Evolutionary conservation across 805 yeast species (phyloP).

Genomic region (Peterozyma toletana): DNA sequence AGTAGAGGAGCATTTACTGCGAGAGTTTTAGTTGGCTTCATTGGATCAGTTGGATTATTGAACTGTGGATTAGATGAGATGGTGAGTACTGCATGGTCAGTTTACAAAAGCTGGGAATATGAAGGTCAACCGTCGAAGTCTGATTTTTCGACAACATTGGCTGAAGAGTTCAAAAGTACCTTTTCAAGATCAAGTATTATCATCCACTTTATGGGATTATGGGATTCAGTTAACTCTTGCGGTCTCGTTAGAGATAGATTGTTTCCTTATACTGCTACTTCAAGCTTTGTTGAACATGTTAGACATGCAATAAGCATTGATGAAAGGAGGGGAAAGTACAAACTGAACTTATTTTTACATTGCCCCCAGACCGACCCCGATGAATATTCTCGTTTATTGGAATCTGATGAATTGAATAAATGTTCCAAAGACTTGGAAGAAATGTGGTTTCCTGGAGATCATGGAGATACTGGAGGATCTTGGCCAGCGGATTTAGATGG

Average conservation of each 20-base stretch:
- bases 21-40: constrained; percentile 57
- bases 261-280: constrained; percentile 50
- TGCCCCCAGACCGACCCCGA: background rate
- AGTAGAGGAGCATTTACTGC: constrained; percentile 62
- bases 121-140: constrained; percentile 49
- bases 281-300: constrained; percentile 46
- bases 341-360: constrained; percentile 46
- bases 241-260: constrained; percentile 50
- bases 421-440: constrained; percentile 34
- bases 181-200: constrained; percentile 39
- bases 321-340: constrained; percentile 59
- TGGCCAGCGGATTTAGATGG: constrained; percentile 43
- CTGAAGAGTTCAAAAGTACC: constrained; percentile 46
- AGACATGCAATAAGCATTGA: constrained; percentile 65
- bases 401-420: constrained; percentile 13
- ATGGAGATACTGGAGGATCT: constrained; percentile 66
- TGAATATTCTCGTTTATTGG: constrained; percentile 1
- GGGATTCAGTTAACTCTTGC: constrained; percentile 65
- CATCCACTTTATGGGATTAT: constrained; percentile 56
- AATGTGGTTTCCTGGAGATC: constrained; percentile 65
- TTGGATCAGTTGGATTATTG: constrained; percentile 55
- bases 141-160: constrained; percentile 34
- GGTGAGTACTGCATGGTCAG: constrained; percentile 55
- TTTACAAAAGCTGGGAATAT: constrained; percentile 53
- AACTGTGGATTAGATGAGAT: constrained; percentile 47